Base-by-base conservation (phyloP, 768 basidiomycete genomes). In the Candolleomyces eurysporus region DNA sequence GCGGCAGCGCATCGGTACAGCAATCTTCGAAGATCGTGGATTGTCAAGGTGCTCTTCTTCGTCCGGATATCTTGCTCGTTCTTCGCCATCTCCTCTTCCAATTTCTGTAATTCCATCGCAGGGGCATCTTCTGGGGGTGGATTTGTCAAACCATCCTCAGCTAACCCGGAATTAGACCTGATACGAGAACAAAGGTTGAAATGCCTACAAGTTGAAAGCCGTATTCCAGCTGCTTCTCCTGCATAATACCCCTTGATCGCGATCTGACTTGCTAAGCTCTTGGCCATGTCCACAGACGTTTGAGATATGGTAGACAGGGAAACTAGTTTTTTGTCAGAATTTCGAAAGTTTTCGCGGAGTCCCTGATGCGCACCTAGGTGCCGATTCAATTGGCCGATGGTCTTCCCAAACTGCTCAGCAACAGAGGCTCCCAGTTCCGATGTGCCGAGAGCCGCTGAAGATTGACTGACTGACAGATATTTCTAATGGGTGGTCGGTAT, bases 381-480 rank as follows among this genome's bases (percentile, higher is more conserved):
- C 36, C 91, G 80, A 64, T 92, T 87, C 48, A 87, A 83, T 4
- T 88, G 86, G 1, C 92, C 89, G 61, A 94, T 88, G 2, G 86
- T 84, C 69, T 90, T 93, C 4, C 88, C 92, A 73, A 90, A 94
- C 46, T 89, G 86, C 69, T 96, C 82, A 5, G 96, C 96, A 42
- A 96, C 75, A 16, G 94, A 92, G 16, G 95, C 92, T 3, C 96
- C 96, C 54, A 99, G 82, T 74, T 98, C 96, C 8, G 92, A 87
- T 31, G 87, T 81, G 56, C 90, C 90, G 3, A 88, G 77, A n/a
- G 87, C 81, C 11, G 87, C 80, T 5, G 85, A 75, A 0, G 88
- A 84, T 66, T 89, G 86, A 65, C 88, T 89, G 30, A 88, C 79
- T 51, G 90, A 83, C 26, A 98, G 83, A 72, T 99, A 98, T 85